Conservation (phyloP, 1,284 basidiomycete genomes). For the Vanrija humicola region DNA sequence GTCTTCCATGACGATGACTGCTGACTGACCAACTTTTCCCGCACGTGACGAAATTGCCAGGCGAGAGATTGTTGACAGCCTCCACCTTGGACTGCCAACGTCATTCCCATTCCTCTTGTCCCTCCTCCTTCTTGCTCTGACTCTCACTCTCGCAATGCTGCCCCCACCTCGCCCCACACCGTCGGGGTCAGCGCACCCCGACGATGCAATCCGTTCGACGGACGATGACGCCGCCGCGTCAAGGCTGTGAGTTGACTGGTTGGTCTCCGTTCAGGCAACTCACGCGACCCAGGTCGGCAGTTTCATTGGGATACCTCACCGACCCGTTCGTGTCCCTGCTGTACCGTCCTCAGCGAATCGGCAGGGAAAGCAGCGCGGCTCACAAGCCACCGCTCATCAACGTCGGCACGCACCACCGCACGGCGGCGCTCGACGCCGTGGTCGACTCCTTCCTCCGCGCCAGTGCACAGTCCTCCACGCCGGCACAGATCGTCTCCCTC, state of each 20-base stretch:
- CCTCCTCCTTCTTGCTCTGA: no score
- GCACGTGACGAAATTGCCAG: no score
- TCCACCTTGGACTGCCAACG: no score
- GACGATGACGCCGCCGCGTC: constrained; percentile 71
- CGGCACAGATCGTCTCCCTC: constrained; percentile 76
- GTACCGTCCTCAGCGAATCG: constrained; percentile 54
- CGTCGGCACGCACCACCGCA: constrained; percentile 85
- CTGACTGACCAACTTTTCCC: no score
- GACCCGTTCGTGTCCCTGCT: constrained; percentile 64
- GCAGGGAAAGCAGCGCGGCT: not conserved
- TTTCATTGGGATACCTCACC: constrained; percentile 65
- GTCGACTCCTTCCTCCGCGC: constrained; percentile 66
- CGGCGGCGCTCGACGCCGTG: constrained; percentile 72
- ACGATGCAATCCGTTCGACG: constrained; percentile 64
- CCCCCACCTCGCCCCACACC: constrained; percentile 8
- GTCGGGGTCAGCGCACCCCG: constrained; percentile 35
- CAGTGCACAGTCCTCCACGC: constrained; percentile 26
- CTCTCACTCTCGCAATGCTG: constrained; percentile 5
- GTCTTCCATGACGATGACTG: no score
- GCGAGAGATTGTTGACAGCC: no score
- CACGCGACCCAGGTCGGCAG: constrained; percentile 56
- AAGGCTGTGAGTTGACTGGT: constrained; percentile 56
- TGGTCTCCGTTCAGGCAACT: not conserved
- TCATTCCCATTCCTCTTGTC: not conserved
- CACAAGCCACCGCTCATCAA: constrained; percentile 77